A percentile compares a stretch with the other conserved stretches of the same genome.
phyloP scores from a whole-genome alignment of 768 basidiomycete species.

The Phaeotremella fagi region DNA sequence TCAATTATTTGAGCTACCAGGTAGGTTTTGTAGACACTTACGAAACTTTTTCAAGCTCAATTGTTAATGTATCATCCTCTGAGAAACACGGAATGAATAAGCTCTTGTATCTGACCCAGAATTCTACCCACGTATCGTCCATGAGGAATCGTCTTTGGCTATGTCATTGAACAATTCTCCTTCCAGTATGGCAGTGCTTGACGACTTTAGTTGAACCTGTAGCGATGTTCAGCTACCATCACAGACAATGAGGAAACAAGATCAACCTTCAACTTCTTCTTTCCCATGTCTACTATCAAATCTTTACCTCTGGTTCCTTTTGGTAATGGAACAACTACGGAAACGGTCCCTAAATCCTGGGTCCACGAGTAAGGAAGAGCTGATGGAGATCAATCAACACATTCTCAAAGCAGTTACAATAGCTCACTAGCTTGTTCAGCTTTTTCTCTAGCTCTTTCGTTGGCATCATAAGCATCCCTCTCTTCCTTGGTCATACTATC shows the following conservation, averaged over 20 bases:
- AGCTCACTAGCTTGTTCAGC: conserved; percentile 77
- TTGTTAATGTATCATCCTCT: conserved; percentile 42
- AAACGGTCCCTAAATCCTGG: conserved; percentile 82
- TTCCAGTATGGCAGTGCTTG: conserved; percentile 69
- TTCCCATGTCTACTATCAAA: conserved; percentile 67
- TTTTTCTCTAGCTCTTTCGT: conserved; percentile 64
- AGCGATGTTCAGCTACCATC: not conserved
- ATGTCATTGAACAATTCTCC: conserved; percentile 90
- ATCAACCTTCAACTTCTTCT: conserved; percentile 69
- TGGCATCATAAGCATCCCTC: conserved; percentile 63
- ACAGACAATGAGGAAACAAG: not conserved
- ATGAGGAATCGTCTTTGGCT: conserved; percentile 93
- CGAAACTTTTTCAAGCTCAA: conserved; percentile 47
- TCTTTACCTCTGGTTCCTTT: conserved; percentile 79
- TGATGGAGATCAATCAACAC: conserved; percentile 42
- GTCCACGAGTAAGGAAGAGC: conserved; percentile 88
- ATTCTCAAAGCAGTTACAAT: conserved; percentile 8
- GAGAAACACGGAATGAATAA: no score
- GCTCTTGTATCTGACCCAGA: no score
- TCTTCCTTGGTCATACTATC: conserved; percentile 74
- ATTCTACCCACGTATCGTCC: conserved; percentile 71
- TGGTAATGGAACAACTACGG: conserved; percentile 75
- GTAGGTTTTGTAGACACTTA: conserved; percentile 10
- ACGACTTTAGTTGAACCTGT: conserved; percentile 61
- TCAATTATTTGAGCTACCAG: not conserved